These are phyloP conservation scores for Sarocladium kiliense DNA, from an alignment of 2,329 filamentous ascomycete species.

Conservation along the genomic window DNA sequence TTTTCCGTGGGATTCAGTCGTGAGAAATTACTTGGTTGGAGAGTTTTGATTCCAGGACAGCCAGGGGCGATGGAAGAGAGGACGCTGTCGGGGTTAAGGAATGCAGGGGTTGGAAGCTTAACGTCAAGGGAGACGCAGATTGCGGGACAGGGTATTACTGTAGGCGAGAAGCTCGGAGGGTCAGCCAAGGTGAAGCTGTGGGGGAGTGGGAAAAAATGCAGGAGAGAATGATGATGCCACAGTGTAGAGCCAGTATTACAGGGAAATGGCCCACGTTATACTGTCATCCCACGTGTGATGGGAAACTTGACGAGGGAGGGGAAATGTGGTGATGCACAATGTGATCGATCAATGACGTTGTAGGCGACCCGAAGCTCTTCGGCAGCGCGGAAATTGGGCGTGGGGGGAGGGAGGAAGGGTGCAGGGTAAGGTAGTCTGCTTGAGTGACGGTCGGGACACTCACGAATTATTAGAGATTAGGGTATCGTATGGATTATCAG, in stretches of 20 bases:
- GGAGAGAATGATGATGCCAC: background rate
- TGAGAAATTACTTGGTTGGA: background rate
- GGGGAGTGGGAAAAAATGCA: background rate
- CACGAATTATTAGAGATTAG: slow-evolving; percentile 6
- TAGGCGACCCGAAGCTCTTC: background rate
- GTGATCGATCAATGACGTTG: slow-evolving; percentile 1
- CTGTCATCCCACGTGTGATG: background rate
- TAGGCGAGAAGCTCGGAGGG: background rate
- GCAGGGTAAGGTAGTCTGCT: background rate
- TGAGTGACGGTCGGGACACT: too few relatives aligned
- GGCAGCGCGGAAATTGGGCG: background rate
- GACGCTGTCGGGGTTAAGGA: background rate
- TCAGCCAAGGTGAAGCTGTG: background rate
- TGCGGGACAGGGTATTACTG: background rate
- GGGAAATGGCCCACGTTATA: too few relatives aligned
- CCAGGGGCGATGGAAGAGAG: background rate
- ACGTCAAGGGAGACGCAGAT: background rate
- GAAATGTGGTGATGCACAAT: background rate
- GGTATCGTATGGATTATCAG: background rate
- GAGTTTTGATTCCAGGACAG: background rate
- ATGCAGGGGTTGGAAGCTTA: background rate
- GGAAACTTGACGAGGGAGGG: background rate
- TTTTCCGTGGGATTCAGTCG: background rate
- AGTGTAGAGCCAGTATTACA: background rate
- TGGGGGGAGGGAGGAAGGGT: background rate